Evolutionary conservation across 1,284 basidiomycete genomes (phyloP).

Genomic region (Ceratobasidium sp.): DNA sequence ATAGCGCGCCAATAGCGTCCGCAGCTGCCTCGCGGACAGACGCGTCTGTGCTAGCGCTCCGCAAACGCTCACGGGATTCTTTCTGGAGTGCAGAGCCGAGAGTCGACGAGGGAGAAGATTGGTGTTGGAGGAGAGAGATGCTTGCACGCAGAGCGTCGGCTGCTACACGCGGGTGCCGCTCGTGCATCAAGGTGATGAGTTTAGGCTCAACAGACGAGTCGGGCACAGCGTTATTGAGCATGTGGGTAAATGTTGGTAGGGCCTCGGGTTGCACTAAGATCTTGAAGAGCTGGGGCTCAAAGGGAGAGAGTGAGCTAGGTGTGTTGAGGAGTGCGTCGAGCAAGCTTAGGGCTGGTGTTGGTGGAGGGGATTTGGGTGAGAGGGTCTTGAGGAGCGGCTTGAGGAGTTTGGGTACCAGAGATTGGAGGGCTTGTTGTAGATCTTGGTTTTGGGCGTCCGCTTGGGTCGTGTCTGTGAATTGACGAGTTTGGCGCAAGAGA

Average conservation of each 20-base stretch:
- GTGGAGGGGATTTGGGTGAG: constrained; percentile 27
- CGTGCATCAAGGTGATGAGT: constrained; percentile 75
- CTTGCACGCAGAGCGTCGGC: constrained; percentile 82
- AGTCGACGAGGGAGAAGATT: neutral
- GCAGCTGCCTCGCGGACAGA: constrained; percentile 70
- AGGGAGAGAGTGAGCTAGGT: neutral
- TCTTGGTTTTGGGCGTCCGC: constrained; percentile 42
- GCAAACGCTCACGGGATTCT: constrained; percentile 29
- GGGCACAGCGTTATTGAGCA: constrained; percentile 69
- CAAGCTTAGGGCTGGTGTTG: constrained; percentile 17
- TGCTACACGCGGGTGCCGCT: constrained; percentile 78
- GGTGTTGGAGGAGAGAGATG: neutral
- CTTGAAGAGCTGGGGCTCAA: constrained; percentile 33
- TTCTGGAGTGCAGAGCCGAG: constrained; percentile 19
- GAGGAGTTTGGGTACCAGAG: constrained; percentile 29
- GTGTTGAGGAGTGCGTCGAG: constrained; percentile 28
- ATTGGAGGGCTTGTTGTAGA: neutral
- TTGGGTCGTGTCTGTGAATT: neutral
- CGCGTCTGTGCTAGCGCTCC: constrained; percentile 66
- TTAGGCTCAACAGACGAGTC: constrained; percentile 68
- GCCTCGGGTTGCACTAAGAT: constrained; percentile 47
- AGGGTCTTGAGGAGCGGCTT: constrained; percentile 35
- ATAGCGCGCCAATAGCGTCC: constrained; percentile 30
- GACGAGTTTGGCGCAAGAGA: constrained; percentile 79
- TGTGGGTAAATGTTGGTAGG: constrained; percentile 76